These are phyloP conservation scores for Citrus trifoliata DNA, from an alignment of 345 rosid genomes.

Conservation along the genomic window DNA sequence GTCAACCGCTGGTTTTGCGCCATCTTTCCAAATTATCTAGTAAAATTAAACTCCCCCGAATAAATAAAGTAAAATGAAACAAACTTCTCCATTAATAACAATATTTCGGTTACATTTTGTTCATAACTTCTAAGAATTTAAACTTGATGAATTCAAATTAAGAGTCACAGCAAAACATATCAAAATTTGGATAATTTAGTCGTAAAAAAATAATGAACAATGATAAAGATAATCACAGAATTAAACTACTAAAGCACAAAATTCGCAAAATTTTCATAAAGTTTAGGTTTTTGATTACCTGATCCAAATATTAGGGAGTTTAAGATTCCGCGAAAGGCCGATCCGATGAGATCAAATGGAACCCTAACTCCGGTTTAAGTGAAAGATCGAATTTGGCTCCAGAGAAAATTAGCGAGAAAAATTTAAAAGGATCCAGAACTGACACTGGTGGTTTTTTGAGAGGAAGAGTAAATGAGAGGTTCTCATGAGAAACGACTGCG, in stretches of 20 bases:
- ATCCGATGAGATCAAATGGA: not conserved
- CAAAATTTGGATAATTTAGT: not conserved
- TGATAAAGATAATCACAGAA: no score
- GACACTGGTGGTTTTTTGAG: not conserved
- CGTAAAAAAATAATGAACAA: not conserved
- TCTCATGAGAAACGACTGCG: not conserved
- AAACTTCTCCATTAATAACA: no score
- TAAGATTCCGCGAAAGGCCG: not conserved
- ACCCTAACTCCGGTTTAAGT: not conserved
- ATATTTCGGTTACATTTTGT: not conserved
- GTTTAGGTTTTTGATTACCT: not conserved
- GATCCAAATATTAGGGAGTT: not conserved
- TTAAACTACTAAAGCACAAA: not conserved
- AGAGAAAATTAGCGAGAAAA: not conserved
- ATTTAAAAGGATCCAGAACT: not conserved
- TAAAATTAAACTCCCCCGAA: not conserved
- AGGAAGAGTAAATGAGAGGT: not conserved
- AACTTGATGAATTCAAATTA: not conserved
- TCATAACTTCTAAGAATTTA: not conserved
- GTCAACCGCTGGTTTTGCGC: conserved; percentile 77
- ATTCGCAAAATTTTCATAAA: not conserved
- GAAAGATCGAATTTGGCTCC: not conserved
- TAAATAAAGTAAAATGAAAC: not conserved
- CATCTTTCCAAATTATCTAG: conserved; percentile 32
- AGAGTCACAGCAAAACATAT: not conserved